These are phyloP conservation scores for Graphilbum sp. DNA, from an alignment of 2,329 filamentous ascomycete species.

Conservation along the genomic window DNA sequence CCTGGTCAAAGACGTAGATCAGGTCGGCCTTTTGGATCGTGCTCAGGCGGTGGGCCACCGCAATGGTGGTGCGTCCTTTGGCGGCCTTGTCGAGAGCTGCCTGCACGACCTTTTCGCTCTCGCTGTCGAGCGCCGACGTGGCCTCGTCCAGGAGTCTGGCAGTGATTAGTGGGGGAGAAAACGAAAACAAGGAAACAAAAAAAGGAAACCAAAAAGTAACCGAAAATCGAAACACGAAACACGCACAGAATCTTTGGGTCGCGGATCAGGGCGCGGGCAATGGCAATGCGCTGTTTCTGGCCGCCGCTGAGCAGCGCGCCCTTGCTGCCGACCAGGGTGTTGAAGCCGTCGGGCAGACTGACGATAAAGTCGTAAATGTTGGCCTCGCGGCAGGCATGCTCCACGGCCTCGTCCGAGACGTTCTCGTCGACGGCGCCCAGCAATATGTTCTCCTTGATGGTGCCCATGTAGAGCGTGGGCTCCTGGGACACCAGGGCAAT, in stretches of 20 bases:
- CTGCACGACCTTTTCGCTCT: conserved; percentile 67
- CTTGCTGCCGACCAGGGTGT: conserved; percentile 74
- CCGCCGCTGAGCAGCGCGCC: conserved; percentile 75
- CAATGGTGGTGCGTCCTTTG: conserved; percentile 77
- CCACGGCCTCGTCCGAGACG: conserved; percentile 54
- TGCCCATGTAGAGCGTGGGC: conserved; percentile 86
- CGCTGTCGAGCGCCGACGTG: conserved; percentile 59
- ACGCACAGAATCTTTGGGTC: conserved; percentile 63
- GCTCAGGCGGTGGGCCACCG: conserved; percentile 78
- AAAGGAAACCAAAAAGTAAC: not conserved
- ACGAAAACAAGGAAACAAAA: not conserved
- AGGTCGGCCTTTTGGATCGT: conserved; percentile 91
- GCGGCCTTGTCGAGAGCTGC: conserved; percentile 67
- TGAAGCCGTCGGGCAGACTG: conserved; percentile 67
- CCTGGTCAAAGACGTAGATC: conserved; percentile 94
- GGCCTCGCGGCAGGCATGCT: conserved; percentile 70
- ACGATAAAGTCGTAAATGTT: conserved; percentile 90
- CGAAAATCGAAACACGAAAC: not conserved
- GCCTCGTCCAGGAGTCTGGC: conserved; percentile 57
- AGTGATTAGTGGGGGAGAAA: not conserved
- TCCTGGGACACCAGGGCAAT: conserved; percentile 88
- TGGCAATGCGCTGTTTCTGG: conserved; percentile 89
- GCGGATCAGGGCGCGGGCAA: conserved; percentile 80
- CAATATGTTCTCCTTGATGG: conserved; percentile 77
- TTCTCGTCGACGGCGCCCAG: conserved; percentile 52